Evolutionary conservation across 23 red algal species (phyloP), one percentile per base, ranked within the genome.

Genomic region (Gracilaria domingensis): DNA sequence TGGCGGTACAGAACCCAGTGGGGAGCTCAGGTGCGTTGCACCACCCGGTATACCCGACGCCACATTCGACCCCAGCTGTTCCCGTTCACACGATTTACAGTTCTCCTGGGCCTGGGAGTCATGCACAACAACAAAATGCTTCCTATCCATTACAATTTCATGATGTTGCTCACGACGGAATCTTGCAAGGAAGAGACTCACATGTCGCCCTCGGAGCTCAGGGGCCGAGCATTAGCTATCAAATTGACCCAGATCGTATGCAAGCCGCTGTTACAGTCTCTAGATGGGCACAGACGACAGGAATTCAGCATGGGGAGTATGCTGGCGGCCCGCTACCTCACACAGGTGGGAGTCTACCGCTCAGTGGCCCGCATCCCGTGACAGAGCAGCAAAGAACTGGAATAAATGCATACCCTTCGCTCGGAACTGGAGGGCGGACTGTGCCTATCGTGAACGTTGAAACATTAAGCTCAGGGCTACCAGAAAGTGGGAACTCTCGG

Each of bases 91-190:
- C 40, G 20, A 77, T 51, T 49, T 34, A 77, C 20, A 77, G 50
- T 20, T 50, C 45, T 1, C 20, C 62, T 12, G 26, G 28, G 9
- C 39, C 64, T 34, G 30, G 29, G 16, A 77, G 40, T 23, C 39
- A 77, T 45, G n/a, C 50, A 28, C 72, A 77, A 28, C 72, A 77
- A 49, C 72, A 45, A 20, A 77, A 51, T 20, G 11, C 72, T 33
- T 77, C 72, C 4, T 77, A 77, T n/a, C 72, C 69, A 42, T 74
- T 74, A 24, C 69, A 77, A 28, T 77, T 77, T 77, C 72, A 77
- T 14, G 72, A 77, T 51, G 72, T 25, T 45, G 38, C 40, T 11
- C 72, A 77, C 23, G 72, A 77, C 12, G 18, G 38, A 17, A 77
- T 2, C 28, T 4, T 50, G 40, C 72, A 45, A 14, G 1, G n/a